Evolutionary conservation across 2,329 filamentous ascomycete species (phyloP), one percentile per base, ranked within the genome.

Genomic region (Diaporthe vexans): DNA sequence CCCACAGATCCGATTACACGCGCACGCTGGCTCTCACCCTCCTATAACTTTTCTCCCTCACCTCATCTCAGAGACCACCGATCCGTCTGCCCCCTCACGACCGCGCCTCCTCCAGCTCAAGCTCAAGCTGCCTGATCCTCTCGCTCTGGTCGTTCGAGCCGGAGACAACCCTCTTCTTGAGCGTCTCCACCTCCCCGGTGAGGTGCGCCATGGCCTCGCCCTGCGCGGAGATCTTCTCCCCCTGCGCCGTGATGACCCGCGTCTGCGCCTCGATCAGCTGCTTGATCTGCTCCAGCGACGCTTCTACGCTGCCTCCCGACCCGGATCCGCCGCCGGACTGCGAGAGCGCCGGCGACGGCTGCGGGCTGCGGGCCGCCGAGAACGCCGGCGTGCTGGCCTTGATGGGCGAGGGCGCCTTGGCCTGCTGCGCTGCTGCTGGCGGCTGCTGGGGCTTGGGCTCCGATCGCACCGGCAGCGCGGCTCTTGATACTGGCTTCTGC

Each of bases 141-240:
- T 93, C 91, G 81, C 87, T 92, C 86, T 93, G 91, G 80, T 92
- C 91, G 78, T 89, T 87, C 19, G 87, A 86, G 37, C 84, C 81
- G n/a, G 82, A 79, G n/a, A 89, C 90, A 74, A 95, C 88, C 82
- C 91, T 93, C 83, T 91, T 91, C 89, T 97, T 97, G 78, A 98
- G 87, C 21, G 90, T 89, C 81, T 97, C 94, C 19, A 97, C 92
- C 83, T 97, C 94, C 40, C 86, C 84, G 3, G 93, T 90, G 63
- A 97, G 85, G 37, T 88, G 86, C 67, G 88, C 88, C 78, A 97
- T 95, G 82, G 95, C 92, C 80, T 94, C 89, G 67, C 90, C 93
- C 84, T 95, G 91, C 29, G 88, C 86, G 71, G 87, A 89, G 79
- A 95, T 92, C 77, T 93, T 90, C 77, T 92, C 88, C 29, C 88